Base-by-base conservation (phyloP, 2,329 filamentous ascomycete species). In the Aspergillus sp. region DNA sequence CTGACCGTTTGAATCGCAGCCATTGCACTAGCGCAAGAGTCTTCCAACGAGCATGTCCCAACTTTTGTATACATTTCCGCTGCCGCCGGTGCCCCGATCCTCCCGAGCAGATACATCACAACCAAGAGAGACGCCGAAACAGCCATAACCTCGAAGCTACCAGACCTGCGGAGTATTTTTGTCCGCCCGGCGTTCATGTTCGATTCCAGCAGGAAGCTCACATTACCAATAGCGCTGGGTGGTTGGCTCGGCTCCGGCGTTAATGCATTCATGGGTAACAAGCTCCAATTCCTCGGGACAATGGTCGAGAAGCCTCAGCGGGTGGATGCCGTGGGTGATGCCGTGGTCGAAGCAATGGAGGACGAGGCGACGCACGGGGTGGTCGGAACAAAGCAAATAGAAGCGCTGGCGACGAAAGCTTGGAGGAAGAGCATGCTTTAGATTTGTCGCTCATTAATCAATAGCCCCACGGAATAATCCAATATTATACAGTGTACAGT, bases 371-470 rank as follows among this genome's bases (percentile, higher is more conserved):
- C 85, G 0, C 78, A 72, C 37, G 91, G 91, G 0, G 77, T 80
- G 0, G 72, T 96, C 1, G 86, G 89, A 52, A 75, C 82, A 3
- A 70, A 76, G 32, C 72, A 84, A 57, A 89, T 98, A 43, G 85
- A 94, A 57, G 73, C 77, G 43, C 61, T 96, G 47, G 86, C 84
- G 8, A 80, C 72, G 38, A 82, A 80, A 55, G 80, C 78, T 3
- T 96, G 91, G 91, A 80, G 91, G 55, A 86, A 82, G 60, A 78
- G 73, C 12, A 96, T 98, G 91, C 60, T 93, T 47, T 95, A 61
- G 71, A 32, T 33, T 37, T 14, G 6, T 20, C 36, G 15, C 30
- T 16, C 32, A 24, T 15, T 14, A 11, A 30, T 14, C 19, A 13
- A 10, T 20, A 3, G 17, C 12, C 11, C 17, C 33, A 30, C 32